Evolutionary conservation across 192 early-diverging fungal species (phyloP).

Genomic region (Kappamyces sp.): DNA sequence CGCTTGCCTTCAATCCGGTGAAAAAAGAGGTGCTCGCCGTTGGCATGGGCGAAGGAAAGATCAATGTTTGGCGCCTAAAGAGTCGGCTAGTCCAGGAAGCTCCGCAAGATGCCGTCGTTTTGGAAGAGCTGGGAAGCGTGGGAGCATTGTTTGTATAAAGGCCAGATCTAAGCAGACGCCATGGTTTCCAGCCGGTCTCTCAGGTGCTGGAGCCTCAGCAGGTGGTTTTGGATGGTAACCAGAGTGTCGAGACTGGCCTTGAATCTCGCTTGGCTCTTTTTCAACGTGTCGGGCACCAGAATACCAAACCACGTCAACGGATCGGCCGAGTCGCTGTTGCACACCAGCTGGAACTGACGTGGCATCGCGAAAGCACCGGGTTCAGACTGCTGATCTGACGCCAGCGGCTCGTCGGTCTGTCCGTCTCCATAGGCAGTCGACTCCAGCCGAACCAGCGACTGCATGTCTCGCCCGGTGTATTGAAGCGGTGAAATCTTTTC

Average conservation of each 20-base stretch:
- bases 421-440: no score
- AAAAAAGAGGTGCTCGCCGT: constrained; percentile 6
- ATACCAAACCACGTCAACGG: constrained; percentile 9
- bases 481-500: no score
- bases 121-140: constrained; percentile 10
- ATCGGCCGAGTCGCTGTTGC: background rate
- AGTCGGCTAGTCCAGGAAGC: background rate
- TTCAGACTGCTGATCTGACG: no score
- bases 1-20: background rate
- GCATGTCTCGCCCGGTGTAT: no score
- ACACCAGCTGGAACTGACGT: no score
- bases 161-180: no score
- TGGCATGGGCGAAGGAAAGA: constrained; percentile 3
- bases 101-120: background rate
- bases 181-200: no score
- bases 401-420: no score
- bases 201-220: no score
- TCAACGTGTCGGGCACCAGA: constrained; percentile 1
- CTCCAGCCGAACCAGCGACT: no score
- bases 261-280: constrained; percentile 2
- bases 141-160: constrained; percentile 2
- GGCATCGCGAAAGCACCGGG: no score
- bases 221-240: no score
- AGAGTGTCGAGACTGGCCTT: background rate
- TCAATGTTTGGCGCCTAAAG: constrained; percentile 9